These are phyloP conservation scores for Lodderomyces beijingensis DNA, from an alignment of 1,139 yeast genomes.

Conservation along the genomic window DNA sequence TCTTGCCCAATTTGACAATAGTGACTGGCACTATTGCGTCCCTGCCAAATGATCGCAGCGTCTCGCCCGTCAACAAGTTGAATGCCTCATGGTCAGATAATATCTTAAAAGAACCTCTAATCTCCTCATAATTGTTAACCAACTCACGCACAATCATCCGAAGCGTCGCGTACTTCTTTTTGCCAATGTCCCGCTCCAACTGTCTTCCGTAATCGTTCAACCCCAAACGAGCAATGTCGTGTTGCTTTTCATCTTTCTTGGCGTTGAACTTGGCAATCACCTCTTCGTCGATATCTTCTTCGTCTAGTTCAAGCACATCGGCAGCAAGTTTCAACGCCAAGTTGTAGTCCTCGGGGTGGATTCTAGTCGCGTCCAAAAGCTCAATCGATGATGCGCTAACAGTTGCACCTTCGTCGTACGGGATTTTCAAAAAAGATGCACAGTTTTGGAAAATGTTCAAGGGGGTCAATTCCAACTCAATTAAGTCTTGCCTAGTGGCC, in stretches of 20 bases:
- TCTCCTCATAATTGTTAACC: conserved; percentile 81
- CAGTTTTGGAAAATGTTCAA: conserved; percentile 85
- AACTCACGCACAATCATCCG: conserved; percentile 88
- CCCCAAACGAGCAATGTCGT: conserved; percentile 44
- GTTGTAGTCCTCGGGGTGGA: conserved; percentile 97
- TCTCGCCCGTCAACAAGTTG: conserved; percentile 87
- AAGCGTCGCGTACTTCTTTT: conserved; percentile 75
- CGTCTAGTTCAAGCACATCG: conserved; percentile 93
- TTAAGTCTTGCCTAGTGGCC: conserved; percentile 69
- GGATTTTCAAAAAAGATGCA: conserved; percentile 83
- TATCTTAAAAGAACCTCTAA: conserved; percentile 67
- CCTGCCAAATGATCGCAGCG: conserved; percentile 58
- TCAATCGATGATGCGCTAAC: conserved; percentile 54
- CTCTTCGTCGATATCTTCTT: conserved; percentile 81
- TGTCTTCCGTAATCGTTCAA: conserved; percentile 94
- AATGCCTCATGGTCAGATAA: conserved; percentile 72
- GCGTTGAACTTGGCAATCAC: conserved; percentile 76
- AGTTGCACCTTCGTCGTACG: conserved; percentile 53
- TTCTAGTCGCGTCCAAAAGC: conserved; percentile 87
- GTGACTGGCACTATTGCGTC: conserved; percentile 81
- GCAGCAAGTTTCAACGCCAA: conserved; percentile 96
- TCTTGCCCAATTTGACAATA: conserved; percentile 51
- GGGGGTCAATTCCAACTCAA: conserved; percentile 74
- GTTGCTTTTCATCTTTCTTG: conserved; percentile 84
- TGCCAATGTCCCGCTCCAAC: conserved; percentile 70